Evolutionary conservation across 2,329 filamentous ascomycete species (phyloP), one percentile per base, ranked within the genome.

Genomic region (Colletotrichum costaricense): DNA sequence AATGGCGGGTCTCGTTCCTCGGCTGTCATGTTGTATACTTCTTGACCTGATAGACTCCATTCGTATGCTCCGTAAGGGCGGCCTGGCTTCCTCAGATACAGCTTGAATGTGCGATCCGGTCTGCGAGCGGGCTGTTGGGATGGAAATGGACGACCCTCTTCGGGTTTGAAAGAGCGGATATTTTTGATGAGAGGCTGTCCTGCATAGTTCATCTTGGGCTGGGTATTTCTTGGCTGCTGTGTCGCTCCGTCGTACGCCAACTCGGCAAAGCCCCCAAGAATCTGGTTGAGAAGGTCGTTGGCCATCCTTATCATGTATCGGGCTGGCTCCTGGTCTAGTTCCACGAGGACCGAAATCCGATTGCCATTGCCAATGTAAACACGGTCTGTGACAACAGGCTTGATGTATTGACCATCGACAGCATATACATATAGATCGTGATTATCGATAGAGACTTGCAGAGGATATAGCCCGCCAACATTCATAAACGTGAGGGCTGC

Each of bases 351-450:
- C 0, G 84, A 82, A 59, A 83, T 81, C 9, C 85, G 81, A 63
- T 84, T 80, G 12, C 85, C 85, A 42, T 79, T 81, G 69, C 75
- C 78, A 22, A 84, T 80, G 30, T 80, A 67, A 8, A 67, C 56
- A 4, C 62, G 69, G 14, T 69, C 66, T 6, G 66, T 22, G 1
- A 33, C n/a, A 2, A 57, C 33, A 0, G 85, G 85, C 54, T 83
- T 78, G 16, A 86, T 80, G 68, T 82, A 86, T 28, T 79, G 78
- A 1, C 85, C 85, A 68, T 86, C 85, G 24, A 83, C 79, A 14
- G 82, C 84, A 63, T 86, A 86, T 8, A 87, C 76, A 68, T 79
- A 84, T 79, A 87, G 80, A 2, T 81, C 79, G 70, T 86, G 84
- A 58, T 83, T 80, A 73, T 86, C 85, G 35, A 87, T 84, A 5